These are phyloP conservation scores for Fraxinus latifolia DNA, from an alignment of 305 asterid genomes.

Conservation along the genomic window DNA sequence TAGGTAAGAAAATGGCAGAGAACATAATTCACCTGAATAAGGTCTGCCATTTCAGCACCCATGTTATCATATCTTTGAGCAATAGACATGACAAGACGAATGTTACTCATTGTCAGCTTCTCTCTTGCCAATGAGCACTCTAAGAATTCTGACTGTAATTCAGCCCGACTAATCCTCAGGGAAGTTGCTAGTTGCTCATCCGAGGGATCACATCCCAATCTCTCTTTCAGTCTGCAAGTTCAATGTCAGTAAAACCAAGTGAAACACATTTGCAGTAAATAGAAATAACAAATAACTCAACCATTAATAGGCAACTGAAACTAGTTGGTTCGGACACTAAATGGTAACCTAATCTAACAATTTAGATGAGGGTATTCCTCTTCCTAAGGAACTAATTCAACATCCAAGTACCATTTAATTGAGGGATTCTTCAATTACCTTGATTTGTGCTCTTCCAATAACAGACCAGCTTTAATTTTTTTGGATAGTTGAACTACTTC, in stretches of 20 bases:
- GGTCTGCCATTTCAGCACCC: conserved; percentile 97
- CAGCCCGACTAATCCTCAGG: conserved; percentile 57
- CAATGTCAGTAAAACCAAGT: conserved; percentile 1
- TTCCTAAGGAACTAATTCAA: neutral
- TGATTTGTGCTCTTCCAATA: conserved; percentile 63
- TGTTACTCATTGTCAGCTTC: conserved; percentile 96
- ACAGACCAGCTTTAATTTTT: conserved; percentile 64
- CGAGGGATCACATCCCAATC: conserved; percentile 86
- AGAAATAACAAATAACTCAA: neutral
- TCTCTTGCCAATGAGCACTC: conserved; percentile 88
- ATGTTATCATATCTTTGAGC: conserved; percentile 88
- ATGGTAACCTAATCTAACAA: neutral
- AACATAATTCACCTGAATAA: conserved; percentile 64
- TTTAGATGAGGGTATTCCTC: neutral
- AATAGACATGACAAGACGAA: conserved; percentile 94
- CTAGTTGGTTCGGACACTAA: neutral
- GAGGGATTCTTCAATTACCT: conserved; percentile 40
- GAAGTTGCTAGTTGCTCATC: conserved; percentile 85
- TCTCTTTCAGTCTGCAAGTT: conserved; percentile 58
- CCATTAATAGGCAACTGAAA: neutral
- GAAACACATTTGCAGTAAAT: neutral
- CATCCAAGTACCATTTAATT: neutral
- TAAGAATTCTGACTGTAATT: conserved; percentile 53
- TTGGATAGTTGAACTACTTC: conserved; percentile 78
- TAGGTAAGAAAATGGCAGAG: neutral